Percentiles rank a stretch among this genome's conserved stretches.
These are phyloP conservation scores for Puccinia hordei DNA, from an alignment of 1,284 basidiomycete species.

Conservation along the genomic window DNA sequence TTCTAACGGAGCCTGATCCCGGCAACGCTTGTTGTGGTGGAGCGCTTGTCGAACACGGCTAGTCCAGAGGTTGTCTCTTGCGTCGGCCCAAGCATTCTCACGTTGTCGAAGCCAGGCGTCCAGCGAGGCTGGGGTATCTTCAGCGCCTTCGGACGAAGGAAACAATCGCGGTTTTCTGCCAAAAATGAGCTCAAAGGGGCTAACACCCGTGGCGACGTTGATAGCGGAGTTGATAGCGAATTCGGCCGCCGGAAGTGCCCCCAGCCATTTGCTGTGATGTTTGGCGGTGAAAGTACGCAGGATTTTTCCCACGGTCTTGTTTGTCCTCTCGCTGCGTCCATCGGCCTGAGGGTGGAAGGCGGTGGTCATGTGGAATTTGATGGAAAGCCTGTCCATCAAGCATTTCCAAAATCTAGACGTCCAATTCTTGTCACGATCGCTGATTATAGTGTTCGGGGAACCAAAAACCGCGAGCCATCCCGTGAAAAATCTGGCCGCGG, in stretches of 20 bases:
- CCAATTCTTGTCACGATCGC: too few species aligned
- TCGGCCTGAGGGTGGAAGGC: neutral
- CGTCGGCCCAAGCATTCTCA: neutral
- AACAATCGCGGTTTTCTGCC: too few species aligned
- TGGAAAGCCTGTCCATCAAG: neutral
- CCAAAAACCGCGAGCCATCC: conserved; percentile 54
- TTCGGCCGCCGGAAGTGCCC: too few species aligned
- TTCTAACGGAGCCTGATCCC: too few species aligned
- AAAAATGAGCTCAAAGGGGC: too few species aligned
- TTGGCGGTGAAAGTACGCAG: neutral
- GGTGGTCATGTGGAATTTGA: neutral
- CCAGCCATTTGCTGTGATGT: too few species aligned
- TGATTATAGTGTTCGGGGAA: conserved; percentile 61
- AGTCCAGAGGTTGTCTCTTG: neutral
- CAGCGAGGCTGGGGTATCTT: neutral
- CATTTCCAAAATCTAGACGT: conserved; percentile 62
- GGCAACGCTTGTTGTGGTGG: too few species aligned
- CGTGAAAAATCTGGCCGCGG: too few species aligned
- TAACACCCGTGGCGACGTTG: too few species aligned
- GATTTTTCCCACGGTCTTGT: neutral
- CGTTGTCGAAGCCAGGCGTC: neutral
- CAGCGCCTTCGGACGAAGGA: neutral
- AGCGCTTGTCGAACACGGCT: neutral
- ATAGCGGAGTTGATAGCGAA: too few species aligned
- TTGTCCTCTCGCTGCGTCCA: neutral